Evolutionary conservation across 495 filamentous ascomycete genomes (phyloP).

Genomic region (Penicillium atrosanguineum): DNA sequence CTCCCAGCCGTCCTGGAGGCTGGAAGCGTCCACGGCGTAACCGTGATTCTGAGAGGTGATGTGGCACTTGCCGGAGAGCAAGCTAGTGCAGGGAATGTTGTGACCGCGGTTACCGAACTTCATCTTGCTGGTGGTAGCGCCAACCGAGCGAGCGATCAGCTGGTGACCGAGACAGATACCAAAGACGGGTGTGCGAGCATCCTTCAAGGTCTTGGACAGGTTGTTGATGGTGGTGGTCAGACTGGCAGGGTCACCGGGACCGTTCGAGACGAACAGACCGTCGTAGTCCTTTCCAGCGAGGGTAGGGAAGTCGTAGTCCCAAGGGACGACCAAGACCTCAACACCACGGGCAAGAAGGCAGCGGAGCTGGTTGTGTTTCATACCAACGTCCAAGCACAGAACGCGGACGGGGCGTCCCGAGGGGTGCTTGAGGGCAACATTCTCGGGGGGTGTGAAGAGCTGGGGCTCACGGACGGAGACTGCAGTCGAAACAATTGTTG

Average conservation of each 20-base stretch:
- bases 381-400: conserved; percentile 89
- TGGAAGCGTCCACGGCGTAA: conserved; percentile 81
- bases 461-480: conserved; percentile 83
- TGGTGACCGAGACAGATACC: conserved; percentile 98
- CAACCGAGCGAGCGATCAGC: conserved; percentile 84
- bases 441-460: conserved; percentile 69
- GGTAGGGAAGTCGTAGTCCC: conserved; percentile 85
- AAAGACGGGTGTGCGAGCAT: conserved; percentile 82
- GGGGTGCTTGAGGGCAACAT: conserved; percentile 71
- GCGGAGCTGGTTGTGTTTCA: conserved; percentile 96
- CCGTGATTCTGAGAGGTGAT: conserved; percentile 99
- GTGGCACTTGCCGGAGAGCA: conserved; percentile 91
- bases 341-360: conserved; percentile 90
- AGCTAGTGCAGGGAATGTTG: conserved; percentile 96
- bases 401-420: conserved; percentile 83
- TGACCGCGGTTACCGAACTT: conserved; percentile 98
- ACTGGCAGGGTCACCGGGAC: conserved; percentile 90
- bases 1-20: conserved; percentile 74
- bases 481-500: conserved; percentile 30
- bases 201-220: conserved; percentile 66
- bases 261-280: conserved; percentile 96
- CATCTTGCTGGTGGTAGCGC: conserved; percentile 88
- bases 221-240: conserved; percentile 73
- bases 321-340: conserved; percentile 91
- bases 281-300: conserved; percentile 80